Evolutionary conservation across 331 rosid species (phyloP).

Genomic region (Malus hybrid): DNA sequence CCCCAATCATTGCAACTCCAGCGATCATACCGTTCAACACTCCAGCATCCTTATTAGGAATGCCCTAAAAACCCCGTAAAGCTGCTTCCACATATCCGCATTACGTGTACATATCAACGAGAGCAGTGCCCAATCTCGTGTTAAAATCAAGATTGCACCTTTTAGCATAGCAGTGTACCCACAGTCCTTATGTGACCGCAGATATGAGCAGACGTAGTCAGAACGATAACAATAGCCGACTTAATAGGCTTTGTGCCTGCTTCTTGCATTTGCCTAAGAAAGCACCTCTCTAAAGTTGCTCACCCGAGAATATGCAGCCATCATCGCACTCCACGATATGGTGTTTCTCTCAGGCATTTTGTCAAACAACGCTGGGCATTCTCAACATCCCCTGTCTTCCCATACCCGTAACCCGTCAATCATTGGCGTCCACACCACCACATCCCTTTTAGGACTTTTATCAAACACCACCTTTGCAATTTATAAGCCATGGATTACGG

Average conservation of each 20-base stretch:
- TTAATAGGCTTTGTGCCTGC: slow-evolving; percentile 47
- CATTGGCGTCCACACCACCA: slow-evolving; percentile 21
- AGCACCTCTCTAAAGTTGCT: slow-evolving; percentile 33
- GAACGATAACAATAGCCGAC: slow-evolving; percentile 61
- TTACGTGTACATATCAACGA: slow-evolving; percentile 82
- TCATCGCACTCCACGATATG: background rate
- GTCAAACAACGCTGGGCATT: background rate
- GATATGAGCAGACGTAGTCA: slow-evolving; percentile 67
- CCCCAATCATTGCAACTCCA: slow-evolving; percentile 68
- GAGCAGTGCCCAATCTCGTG: slow-evolving; percentile 62
- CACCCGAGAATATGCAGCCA: background rate
- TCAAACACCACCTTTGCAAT: background rate
- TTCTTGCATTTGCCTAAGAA: slow-evolving; percentile 41
- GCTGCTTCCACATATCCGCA: slow-evolving; percentile 72
- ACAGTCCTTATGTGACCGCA: slow-evolving; percentile 65
- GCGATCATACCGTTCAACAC: slow-evolving; percentile 88
- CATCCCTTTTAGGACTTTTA: background rate
- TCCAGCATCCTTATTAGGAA: slow-evolving; percentile 43
- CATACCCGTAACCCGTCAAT: slow-evolving; percentile 49
- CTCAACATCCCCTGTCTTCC: slow-evolving; percentile 42
- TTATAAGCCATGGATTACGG: background rate
- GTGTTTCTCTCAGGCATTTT: background rate
- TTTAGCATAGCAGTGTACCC: slow-evolving; percentile 70
- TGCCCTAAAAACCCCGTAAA: slow-evolving; percentile 45
- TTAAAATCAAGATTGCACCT: slow-evolving; percentile 32